phyloP scores from a whole-genome alignment of 2,329 filamentous ascomycete species.

The Calonectria pseudoturangicola region DNA sequence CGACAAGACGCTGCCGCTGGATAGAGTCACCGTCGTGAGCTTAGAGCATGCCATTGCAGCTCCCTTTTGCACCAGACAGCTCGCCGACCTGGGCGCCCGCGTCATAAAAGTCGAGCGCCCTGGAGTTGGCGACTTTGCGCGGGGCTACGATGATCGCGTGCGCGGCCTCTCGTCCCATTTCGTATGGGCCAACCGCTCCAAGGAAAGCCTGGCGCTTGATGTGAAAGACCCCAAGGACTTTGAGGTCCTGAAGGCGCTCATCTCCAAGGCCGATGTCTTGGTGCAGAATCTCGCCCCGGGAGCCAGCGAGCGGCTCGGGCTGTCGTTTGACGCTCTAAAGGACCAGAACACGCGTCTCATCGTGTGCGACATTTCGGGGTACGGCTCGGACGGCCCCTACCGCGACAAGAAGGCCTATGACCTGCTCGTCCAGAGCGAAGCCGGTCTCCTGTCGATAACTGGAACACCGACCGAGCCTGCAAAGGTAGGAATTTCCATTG shows the following conservation, averaged over 20 bases:
- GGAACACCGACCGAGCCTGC: constrained; percentile 65
- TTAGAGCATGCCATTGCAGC: constrained; percentile 73
- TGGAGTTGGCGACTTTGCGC: constrained; percentile 70
- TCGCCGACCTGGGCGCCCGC: constrained; percentile 71
- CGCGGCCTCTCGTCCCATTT: constrained; percentile 72
- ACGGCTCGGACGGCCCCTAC: constrained; percentile 70
- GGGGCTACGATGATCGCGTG: constrained; percentile 69
- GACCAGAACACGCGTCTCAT: constrained; percentile 66
- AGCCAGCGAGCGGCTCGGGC: constrained; percentile 66
- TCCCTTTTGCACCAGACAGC: constrained; percentile 72
- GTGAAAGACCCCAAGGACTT: constrained; percentile 67
- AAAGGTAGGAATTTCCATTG: constrained; percentile 73
- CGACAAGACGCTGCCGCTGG: constrained; percentile 34
- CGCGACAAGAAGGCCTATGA: constrained; percentile 74
- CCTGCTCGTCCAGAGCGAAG: constrained; percentile 72
- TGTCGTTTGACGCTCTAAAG: constrained; percentile 66
- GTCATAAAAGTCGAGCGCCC: constrained; percentile 74
- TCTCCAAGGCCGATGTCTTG: constrained; percentile 68
- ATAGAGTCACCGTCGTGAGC: constrained; percentile 63
- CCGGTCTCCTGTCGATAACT: constrained; percentile 71
- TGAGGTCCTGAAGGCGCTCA: constrained; percentile 63
- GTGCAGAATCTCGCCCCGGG: constrained; percentile 73
- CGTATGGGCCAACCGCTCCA: constrained; percentile 73
- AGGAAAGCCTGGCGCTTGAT: constrained; percentile 71
- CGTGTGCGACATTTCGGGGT: constrained; percentile 73